Conservation (phyloP, 2,329 filamentous ascomycete species). For the Trichoderma sp. region DNA sequence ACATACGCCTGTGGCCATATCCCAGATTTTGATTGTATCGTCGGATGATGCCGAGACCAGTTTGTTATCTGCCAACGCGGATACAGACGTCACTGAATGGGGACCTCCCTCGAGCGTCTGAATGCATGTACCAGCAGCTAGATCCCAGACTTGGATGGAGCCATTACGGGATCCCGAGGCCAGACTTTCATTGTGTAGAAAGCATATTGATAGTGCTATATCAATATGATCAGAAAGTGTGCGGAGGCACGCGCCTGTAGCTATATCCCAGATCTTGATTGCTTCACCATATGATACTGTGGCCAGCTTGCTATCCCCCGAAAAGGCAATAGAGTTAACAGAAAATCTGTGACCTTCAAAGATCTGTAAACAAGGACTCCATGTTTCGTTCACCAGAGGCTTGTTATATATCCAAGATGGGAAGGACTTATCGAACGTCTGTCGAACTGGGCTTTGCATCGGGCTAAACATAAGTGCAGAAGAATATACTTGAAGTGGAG, state of each 20-base stretch:
- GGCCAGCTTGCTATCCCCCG: not conserved
- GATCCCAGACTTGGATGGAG: slow-evolving; percentile 19
- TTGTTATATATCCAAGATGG: not conserved
- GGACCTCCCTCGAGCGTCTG: not conserved
- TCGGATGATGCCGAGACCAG: not conserved
- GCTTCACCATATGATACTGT: slow-evolving; percentile 2
- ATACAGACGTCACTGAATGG: not conserved
- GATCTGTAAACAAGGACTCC: not conserved
- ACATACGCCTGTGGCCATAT: not conserved
- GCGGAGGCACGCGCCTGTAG: not conserved
- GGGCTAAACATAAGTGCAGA: slow-evolving; percentile 42
- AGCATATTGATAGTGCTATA: not conserved
- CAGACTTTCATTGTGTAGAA: not conserved
- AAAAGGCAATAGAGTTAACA: slow-evolving; percentile 11
- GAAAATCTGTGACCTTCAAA: not conserved
- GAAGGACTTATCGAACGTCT: slow-evolving; percentile 3
- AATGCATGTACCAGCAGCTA: not conserved
- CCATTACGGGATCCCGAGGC: slow-evolving; percentile 10
- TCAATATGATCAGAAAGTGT: not conserved
- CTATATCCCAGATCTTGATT: slow-evolving; percentile 24
- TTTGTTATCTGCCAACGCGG: not conserved
- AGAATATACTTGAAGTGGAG: slow-evolving; percentile 41
- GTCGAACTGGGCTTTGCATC: slow-evolving; percentile 31
- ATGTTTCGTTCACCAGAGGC: not conserved
- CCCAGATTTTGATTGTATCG: not conserved